Evolutionary conservation across 208 protist species (phyloP).

Genomic region (Wallacemonas collosoma): DNA sequence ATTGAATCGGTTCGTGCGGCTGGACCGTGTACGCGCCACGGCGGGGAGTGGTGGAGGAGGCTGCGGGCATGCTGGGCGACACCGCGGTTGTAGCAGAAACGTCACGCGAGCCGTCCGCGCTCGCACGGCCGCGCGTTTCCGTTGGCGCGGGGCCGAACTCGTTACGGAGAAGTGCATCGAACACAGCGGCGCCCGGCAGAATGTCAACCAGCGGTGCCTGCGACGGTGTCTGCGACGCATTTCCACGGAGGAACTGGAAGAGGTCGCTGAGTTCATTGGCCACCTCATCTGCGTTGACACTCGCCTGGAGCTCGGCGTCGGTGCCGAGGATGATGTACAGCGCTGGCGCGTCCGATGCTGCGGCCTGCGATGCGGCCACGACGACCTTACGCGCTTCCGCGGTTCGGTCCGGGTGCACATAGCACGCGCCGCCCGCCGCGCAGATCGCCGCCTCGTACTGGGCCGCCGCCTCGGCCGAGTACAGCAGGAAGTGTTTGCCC

Average conservation of each 20-base stretch:
- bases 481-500: conserved; percentile 52
- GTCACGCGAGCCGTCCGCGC: conserved; percentile 10
- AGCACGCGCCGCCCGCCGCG: conserved; percentile 33
- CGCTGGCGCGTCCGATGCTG: not conserved
- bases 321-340: conserved; percentile 65
- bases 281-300: conserved; percentile 33
- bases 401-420: conserved; percentile 30
- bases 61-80: not conserved
- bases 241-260: conserved; percentile 34
- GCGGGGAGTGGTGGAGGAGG: not conserved
- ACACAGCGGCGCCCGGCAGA: conserved; percentile 45
- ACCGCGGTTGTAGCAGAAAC: conserved; percentile 8
- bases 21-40: conserved; percentile 4
- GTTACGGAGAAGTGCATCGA: conserved; percentile 50
- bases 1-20: conserved; percentile 12
- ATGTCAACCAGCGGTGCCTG: conserved; percentile 32
- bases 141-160: conserved; percentile 6
- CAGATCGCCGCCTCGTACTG: conserved; percentile 43
- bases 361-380: conserved; percentile 28
- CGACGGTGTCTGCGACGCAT: conserved; percentile 7
- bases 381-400: conserved; percentile 33
- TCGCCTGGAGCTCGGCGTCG: conserved; percentile 32
- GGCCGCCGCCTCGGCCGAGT: conserved; percentile 40
- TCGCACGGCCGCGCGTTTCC: too few species aligned
- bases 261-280: conserved; percentile 28